These are phyloP conservation scores for Mycena vulgaris DNA, from an alignment of 768 basidiomycete species.

Conservation along the genomic window DNA sequence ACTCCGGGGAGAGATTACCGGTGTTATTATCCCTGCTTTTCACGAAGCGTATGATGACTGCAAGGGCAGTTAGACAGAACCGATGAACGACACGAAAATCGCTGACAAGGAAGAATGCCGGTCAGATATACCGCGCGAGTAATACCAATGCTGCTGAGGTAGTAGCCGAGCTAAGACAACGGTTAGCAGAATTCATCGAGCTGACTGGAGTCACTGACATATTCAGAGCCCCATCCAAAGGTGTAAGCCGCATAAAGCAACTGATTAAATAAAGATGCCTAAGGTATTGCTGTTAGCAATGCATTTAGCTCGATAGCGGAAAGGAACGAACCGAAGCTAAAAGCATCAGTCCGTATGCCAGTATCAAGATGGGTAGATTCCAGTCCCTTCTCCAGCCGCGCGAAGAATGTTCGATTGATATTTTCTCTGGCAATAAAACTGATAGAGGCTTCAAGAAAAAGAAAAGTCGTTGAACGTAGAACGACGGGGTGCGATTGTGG, in stretches of 20 bases:
- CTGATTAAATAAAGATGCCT: constrained; percentile 73
- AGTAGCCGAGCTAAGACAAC: constrained; percentile 77
- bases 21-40: constrained; percentile 55
- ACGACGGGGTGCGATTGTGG: constrained; percentile 32
- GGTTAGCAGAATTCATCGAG: not conserved
- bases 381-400: constrained; percentile 69
- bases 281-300: not conserved
- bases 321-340: constrained; percentile 59
- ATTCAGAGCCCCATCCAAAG: constrained; percentile 81
- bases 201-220: constrained; percentile 50
- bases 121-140: constrained; percentile 70
- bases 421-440: constrained; percentile 67
- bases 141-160: constrained; percentile 68
- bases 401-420: constrained; percentile 35
- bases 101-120: constrained; percentile 73
- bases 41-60: constrained; percentile 64
- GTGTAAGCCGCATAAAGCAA: constrained; percentile 75
- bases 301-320: not conserved
- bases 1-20: constrained; percentile 45
- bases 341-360: constrained; percentile 66
- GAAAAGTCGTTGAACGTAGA: constrained; percentile 64
- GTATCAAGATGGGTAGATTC: constrained; percentile 72
- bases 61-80: not conserved
- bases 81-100: not conserved
- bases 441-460: constrained; percentile 81